Evolutionary conservation across 768 basidiomycete species (phyloP).

Genomic region (Suillus variegatus): DNA sequence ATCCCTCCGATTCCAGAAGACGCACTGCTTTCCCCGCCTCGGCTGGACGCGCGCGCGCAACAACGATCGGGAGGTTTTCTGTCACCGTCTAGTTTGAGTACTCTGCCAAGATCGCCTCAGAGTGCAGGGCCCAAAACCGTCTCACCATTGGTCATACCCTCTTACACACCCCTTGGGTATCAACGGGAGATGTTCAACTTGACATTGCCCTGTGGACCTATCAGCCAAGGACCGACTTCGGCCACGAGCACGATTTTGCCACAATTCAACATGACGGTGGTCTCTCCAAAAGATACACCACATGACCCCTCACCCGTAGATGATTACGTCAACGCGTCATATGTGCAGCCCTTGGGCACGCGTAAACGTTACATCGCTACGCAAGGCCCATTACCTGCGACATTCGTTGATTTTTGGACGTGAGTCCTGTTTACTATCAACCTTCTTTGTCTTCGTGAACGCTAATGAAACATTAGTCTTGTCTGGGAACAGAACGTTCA

Average conservation of each 20-base stretch:
- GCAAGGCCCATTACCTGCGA: slow-evolving; percentile 89
- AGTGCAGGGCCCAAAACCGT: not conserved
- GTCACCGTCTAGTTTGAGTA: not conserved
- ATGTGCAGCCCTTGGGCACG: slow-evolving; percentile 86
- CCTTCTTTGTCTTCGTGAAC: not conserved
- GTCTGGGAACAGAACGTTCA: slow-evolving; percentile 95
- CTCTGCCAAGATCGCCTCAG: not conserved
- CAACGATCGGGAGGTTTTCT: not conserved
- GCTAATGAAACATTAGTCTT: slow-evolving; percentile 45
- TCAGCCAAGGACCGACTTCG: not conserved
- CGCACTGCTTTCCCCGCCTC: not conserved
- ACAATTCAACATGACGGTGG: not conserved
- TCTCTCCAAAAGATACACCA: slow-evolving; percentile 1
- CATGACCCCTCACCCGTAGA: slow-evolving; percentile 48
- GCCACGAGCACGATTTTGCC: not conserved
- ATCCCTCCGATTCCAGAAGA: not conserved
- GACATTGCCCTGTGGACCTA: not conserved
- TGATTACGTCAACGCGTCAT: slow-evolving; percentile 96
- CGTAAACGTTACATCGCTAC: slow-evolving; percentile 89
- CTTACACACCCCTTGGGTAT: not conserved
- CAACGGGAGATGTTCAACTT: not conserved
- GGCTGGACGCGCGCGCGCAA: not conserved
- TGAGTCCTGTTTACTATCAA: slow-evolving; percentile 41
- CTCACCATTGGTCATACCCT: not conserved
- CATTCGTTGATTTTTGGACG: slow-evolving; percentile 95